These are phyloP conservation scores for Clarireedia homoeocarpa DNA, from an alignment of 2,329 filamentous ascomycete species.

Conservation along the genomic window DNA sequence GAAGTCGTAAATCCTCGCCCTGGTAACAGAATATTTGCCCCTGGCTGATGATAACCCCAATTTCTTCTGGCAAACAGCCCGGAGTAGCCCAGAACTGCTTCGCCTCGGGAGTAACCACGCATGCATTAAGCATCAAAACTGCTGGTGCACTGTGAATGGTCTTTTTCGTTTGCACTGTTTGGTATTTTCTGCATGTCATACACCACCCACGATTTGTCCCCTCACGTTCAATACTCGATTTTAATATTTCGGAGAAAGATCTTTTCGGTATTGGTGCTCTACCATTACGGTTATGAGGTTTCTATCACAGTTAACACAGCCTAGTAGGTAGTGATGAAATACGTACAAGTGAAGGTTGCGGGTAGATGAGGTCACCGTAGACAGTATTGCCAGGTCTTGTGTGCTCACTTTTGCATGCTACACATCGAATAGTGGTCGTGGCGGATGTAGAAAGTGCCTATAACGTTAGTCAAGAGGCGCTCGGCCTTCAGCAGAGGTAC, in stretches of 20 bases:
- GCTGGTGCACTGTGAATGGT: constrained; percentile 74
- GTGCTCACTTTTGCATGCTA: constrained; percentile 81
- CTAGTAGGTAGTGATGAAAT: background rate
- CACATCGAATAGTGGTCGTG: constrained; percentile 70
- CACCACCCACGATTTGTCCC: constrained; percentile 91
- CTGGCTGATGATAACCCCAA: constrained; percentile 82
- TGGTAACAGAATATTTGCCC: constrained; percentile 95
- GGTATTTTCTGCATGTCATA: constrained; percentile 81
- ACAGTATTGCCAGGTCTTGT: constrained; percentile 70
- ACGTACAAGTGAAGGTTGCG: constrained; percentile 33
- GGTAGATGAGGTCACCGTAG: constrained; percentile 82
- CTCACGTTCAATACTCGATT: constrained; percentile 83
- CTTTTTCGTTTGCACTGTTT: constrained; percentile 77
- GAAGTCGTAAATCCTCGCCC: constrained; percentile 76
- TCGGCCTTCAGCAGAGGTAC: background rate
- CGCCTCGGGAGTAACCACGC: constrained; percentile 63
- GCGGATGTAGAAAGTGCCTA: constrained; percentile 63
- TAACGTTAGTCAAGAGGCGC: constrained; percentile 20
- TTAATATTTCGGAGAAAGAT: constrained; percentile 86
- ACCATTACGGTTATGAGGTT: constrained; percentile 39
- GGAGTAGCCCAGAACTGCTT: constrained; percentile 80
- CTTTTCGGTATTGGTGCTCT: constrained; percentile 46
- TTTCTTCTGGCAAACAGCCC: constrained; percentile 87
- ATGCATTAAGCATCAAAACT: constrained; percentile 83
- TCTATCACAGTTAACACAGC: constrained; percentile 30